Base-by-base conservation (phyloP, 116 monocot species). In the Papilionanthe hybrid region DNA sequence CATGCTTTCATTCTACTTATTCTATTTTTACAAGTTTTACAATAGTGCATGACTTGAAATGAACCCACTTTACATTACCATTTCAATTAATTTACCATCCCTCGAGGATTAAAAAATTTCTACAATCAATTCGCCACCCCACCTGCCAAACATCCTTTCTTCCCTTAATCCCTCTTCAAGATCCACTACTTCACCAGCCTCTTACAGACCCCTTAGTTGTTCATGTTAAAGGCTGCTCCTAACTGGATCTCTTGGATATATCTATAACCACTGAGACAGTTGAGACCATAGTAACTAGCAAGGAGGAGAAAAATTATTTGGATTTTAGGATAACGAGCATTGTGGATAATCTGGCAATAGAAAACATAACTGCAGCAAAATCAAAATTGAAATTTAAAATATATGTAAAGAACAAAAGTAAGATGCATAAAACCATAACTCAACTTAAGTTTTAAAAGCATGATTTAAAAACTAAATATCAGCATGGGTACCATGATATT, bases 401-500 rank as follows among this genome's bases (percentile, higher is more conserved):
- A 53, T 15, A 53, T 4, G 17, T 53, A 63, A 60, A 60, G n/a
- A 12, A 63, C 9, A 22, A 63, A 23, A 7, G 63, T 0, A 60
- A 5, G 63, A 63, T 23, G 0, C 9, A 63, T 1, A 63, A 63
- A 9, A 63, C 9, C 11, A 56, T 18, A 56, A 56, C 5, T 17
- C 15, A 63, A 23, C 4, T 1, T 63, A 63, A 23, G 0, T 7
- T 7, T 6, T 63, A 3, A 63, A 63, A 63, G 25, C 63, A 63
- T 63, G 0, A 20, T 63, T 23, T 63, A 25, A 63, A 5, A 63
- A 63, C 3, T 63, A 63, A 63, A 25, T 32, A 32, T 71, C 23
- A 37, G 17, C 30, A 71, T 71, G 5, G 12, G 74, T 86, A 95
- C 99, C 99, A 99, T 99, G 72, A 99, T 95, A 81, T 99, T 99